Evolutionary conservation across 140 eudicot genomes (phyloP).

Genomic region (Oenanthe javanica): DNA sequence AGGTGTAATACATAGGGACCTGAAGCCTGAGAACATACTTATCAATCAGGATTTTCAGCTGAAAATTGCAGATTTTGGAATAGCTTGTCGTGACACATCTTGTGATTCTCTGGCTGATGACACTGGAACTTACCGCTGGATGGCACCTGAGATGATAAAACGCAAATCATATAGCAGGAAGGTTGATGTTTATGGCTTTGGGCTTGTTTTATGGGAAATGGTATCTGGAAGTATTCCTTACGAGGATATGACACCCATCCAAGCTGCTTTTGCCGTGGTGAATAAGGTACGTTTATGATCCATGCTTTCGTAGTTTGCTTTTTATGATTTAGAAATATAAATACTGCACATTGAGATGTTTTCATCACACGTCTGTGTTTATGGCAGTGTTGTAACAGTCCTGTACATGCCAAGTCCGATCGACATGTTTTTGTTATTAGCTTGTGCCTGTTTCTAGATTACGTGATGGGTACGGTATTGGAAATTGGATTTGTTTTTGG

Average conservation of each 20-base stretch:
- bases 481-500: background rate
- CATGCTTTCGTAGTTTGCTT: background rate
- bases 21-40: slow-evolving; percentile 79
- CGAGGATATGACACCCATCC: slow-evolving; percentile 82
- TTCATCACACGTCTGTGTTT: background rate
- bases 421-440: background rate
- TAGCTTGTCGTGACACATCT: slow-evolving; percentile 69
- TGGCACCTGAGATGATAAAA: slow-evolving; percentile 98
- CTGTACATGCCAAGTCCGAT: background rate
- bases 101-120: slow-evolving; percentile 73
- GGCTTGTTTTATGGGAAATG: slow-evolving; percentile 86
- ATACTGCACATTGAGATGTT: background rate
- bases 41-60: slow-evolving; percentile 52
- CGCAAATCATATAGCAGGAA: slow-evolving; percentile 61
- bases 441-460: background rate
- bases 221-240: slow-evolving; percentile 82
- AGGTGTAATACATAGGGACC: slow-evolving; percentile 82
- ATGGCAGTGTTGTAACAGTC: background rate
- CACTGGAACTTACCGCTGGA: slow-evolving; percentile 94
- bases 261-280: slow-evolving; percentile 93
- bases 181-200: slow-evolving; percentile 87
- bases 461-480: background rate
- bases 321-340: background rate
- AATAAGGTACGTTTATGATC: slow-evolving; percentile 44
- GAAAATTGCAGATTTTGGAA: slow-evolving; percentile 91